Base-by-base conservation (phyloP, 2,329 filamentous ascomycete species). In the Nigrograna mackinnonii region DNA sequence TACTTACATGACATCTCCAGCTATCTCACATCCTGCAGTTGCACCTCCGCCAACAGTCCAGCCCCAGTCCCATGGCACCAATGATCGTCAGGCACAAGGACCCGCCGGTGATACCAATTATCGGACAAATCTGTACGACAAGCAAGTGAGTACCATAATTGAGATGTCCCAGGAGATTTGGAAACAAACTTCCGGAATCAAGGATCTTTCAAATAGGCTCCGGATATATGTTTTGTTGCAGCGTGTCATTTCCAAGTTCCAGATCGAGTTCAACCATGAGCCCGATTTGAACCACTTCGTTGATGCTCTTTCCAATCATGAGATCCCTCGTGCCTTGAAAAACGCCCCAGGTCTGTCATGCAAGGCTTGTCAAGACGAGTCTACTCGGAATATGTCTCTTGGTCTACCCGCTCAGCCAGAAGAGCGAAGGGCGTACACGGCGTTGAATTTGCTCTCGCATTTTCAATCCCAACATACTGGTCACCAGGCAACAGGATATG, bases 171-270 rank as follows among this genome's bases (percentile, higher is more conserved):
- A 79, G 44, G 79, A 82, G 18, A 66, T 86, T 24, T 91, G 86
- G 85, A 78, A 79, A 47, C 68, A 73, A 17, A 78, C 84, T 2
- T 76, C 76, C 6, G 75, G 75, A 3, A 72, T 89, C 48, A 80
- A 80, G 52, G 78, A 83, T 37, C 67, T 89, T 13, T 78, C 83
- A 12, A 78, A 79, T 28, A 79, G 78, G 46, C 74, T 88, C 35
- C 82, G 83, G 50, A 74, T 87, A 13, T 79, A 80, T 46, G 77
- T 83, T 35, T 72, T 87, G 7, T 75, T 91, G 31, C 76, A 86
- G 57, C 82, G 87, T 59, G 69, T 84, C 38, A 74, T 79, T 42
- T 75, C 76, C 41, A 75, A 73, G 24, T 89, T 85, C 57, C 72
- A 76, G 32, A 64, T 77, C 13, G 74, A 73, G 36, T 89, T 85